Evolutionary conservation across 106 monocot species (phyloP).

Genomic region (Cymbidium sinense): DNA sequence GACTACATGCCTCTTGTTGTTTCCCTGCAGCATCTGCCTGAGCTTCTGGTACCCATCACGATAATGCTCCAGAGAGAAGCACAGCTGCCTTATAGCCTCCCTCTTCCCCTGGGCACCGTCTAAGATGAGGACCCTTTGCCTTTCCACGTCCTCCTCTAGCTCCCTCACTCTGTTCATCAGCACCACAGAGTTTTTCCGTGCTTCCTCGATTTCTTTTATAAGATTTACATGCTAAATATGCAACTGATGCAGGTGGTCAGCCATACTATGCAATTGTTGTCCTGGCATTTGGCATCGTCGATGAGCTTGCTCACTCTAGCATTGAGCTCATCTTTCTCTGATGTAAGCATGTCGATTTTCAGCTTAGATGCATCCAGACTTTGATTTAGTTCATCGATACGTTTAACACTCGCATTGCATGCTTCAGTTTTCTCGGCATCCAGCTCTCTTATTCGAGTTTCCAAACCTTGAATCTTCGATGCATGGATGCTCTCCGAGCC

Average conservation of each 20-base stretch:
- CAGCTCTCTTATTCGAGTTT: slow-evolving; percentile 14
- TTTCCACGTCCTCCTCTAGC: slow-evolving; percentile 55
- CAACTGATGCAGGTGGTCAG: slow-evolving; percentile 35
- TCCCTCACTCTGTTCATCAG: slow-evolving; percentile 24
- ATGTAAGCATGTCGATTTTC: slow-evolving; percentile 20
- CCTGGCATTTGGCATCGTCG: too few species aligned
- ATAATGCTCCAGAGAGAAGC: too few species aligned
- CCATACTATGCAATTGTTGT: slow-evolving; percentile 13
- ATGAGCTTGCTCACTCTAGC: too few species aligned
- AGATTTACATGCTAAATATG: slow-evolving; percentile 36
- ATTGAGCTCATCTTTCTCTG: too few species aligned
- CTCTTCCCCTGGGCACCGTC: slow-evolving; percentile 73
- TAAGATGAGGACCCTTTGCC: slow-evolving; percentile 34
- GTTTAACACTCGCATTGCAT: too few species aligned
- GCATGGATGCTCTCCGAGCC: too few species aligned
- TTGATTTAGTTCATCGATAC: too few species aligned
- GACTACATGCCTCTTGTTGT: slow-evolving; percentile 22
- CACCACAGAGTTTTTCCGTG: slow-evolving; percentile 8
- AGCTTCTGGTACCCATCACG: slow-evolving; percentile 63
- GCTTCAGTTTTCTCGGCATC: slow-evolving; percentile 27
- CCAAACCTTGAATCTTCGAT: too few species aligned
- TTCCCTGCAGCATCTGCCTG: slow-evolving; percentile 29
- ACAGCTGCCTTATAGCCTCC: too few species aligned
- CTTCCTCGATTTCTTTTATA: too few species aligned
- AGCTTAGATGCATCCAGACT: slow-evolving; percentile 21